Evolutionary conservation across 176 grass and related monocot species (phyloP).

Genomic region (Raddia distichophylla): DNA sequence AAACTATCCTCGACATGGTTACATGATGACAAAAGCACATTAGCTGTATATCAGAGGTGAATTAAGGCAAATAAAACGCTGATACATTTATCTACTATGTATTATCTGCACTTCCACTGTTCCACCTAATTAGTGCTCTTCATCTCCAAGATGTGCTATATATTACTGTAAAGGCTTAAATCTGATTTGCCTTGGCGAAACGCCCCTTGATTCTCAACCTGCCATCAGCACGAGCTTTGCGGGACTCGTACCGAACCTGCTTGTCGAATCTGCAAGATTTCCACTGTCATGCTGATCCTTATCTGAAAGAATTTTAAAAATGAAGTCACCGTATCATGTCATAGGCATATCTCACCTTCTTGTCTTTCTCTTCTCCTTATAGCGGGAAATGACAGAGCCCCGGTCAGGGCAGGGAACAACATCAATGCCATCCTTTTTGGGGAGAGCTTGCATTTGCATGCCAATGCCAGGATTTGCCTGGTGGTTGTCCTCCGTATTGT

Average conservation of each 20-base stretch:
- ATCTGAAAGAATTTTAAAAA: neutral
- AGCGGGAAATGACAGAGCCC: conserved; percentile 68
- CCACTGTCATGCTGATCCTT: neutral
- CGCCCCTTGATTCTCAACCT: conserved; percentile 90
- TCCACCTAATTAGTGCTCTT: neutral
- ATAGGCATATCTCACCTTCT: conserved; percentile 61
- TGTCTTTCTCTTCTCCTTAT: conserved; percentile 96
- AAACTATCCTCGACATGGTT: conserved; percentile 23
- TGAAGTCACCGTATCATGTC: neutral
- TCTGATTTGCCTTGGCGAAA: conserved; percentile 74
- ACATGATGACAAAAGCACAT: conserved; percentile 22
- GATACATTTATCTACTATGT: neutral
- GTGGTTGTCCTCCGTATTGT: conserved; percentile 30
- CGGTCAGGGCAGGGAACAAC: conserved; percentile 62
- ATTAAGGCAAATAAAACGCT: conserved; percentile 41
- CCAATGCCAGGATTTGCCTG: conserved; percentile 27
- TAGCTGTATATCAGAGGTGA: conserved; percentile 5
- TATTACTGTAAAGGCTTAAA: conserved; percentile 22
- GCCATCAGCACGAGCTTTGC: conserved; percentile 85
- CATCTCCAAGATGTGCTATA: neutral
- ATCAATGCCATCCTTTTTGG: conserved; percentile 49
- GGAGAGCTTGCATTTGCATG: conserved; percentile 43
- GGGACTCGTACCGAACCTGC: conserved; percentile 85
- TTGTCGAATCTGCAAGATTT: conserved; percentile 83
- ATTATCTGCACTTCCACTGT: neutral